Conservation (phyloP, 192 early-diverging fungal genomes). For the Coemansia sp. region DNA sequence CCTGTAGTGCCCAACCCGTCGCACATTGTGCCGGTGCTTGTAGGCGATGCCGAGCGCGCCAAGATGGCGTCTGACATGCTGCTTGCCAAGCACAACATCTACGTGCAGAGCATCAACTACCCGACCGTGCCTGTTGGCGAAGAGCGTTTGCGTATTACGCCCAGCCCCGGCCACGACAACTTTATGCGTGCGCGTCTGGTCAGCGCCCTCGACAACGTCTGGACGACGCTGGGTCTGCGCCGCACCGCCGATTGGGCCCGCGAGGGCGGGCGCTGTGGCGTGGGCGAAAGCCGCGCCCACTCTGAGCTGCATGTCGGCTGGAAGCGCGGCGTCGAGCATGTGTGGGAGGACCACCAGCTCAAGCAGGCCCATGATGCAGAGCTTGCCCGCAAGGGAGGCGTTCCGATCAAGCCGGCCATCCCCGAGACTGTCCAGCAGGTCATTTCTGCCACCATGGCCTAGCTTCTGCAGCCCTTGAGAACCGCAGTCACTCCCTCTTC, state of each 20-base stretch:
- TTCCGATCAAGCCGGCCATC: slow-evolving; percentile 35
- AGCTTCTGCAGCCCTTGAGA: neutral
- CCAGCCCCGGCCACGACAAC: slow-evolving; percentile 88
- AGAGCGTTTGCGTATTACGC: slow-evolving; percentile 97
- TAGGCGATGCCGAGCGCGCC: slow-evolving; percentile 93
- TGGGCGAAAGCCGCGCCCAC: slow-evolving; percentile 59
- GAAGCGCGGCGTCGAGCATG: slow-evolving; percentile 48
- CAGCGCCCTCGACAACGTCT: slow-evolving; percentile 78
- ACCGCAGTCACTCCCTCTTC: no score
- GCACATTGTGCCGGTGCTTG: slow-evolving; percentile 98
- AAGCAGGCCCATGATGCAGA: slow-evolving; percentile 46
- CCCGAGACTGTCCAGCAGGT: slow-evolving; percentile 48
- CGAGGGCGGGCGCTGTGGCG: slow-evolving; percentile 84
- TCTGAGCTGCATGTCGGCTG: slow-evolving; percentile 48
- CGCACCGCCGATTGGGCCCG: slow-evolving; percentile 81
- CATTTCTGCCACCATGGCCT: slow-evolving; percentile 21
- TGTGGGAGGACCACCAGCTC: slow-evolving; percentile 52
- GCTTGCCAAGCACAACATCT: slow-evolving; percentile 84
- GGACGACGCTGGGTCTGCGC: slow-evolving; percentile 83
- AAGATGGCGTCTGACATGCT: slow-evolving; percentile 94
- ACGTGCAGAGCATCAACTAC: slow-evolving; percentile 99
- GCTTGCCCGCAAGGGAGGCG: slow-evolving; percentile 44
- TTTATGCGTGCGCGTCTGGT: slow-evolving; percentile 84
- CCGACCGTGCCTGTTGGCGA: slow-evolving; percentile 93
- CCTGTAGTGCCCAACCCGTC: slow-evolving; percentile 98